phyloP scores from a whole-genome alignment of 73 alveolate species.

The Paramecium tetraurelia region DNA sequence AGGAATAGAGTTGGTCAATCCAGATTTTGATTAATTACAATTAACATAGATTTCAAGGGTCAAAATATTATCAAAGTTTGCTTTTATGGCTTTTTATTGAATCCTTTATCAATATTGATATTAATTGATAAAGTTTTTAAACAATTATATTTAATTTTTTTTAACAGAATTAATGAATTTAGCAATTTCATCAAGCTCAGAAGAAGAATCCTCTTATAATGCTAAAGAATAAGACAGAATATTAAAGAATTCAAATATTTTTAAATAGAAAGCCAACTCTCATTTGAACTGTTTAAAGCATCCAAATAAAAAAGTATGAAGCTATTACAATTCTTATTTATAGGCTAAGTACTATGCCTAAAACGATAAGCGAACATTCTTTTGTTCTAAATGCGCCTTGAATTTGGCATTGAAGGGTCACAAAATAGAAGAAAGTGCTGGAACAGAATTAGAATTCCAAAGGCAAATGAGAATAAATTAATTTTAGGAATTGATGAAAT shows the following conservation, averaged over 20 bases:
- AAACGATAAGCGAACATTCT: not conserved
- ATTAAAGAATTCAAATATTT: conserved; percentile 17
- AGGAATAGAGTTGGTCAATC: no score
- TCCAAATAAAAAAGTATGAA: not conserved
- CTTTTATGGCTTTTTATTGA: no score
- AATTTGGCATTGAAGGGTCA: conserved; percentile 27
- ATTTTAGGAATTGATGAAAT: not conserved
- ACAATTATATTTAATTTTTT: not conserved
- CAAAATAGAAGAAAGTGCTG: conserved; percentile 23
- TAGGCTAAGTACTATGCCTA: conserved; percentile 24
- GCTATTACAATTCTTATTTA: not conserved
- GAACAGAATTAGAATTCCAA: not conserved
- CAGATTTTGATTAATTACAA: no score
- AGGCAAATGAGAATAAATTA: not conserved
- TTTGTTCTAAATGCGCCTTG: conserved; percentile 39
- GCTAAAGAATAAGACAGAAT: conserved; percentile 4
- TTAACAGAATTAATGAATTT: not conserved
- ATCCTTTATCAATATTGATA: no score
- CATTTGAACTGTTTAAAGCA: not conserved
- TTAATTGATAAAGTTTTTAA: not conserved
- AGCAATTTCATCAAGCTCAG: conserved; percentile 1
- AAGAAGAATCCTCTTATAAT: not conserved
- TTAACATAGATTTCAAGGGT: no score
- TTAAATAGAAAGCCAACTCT: not conserved
- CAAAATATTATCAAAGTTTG: no score